A percentile compares a stretch with the other conserved stretches of the same genome.
phyloP scores from a whole-genome alignment of 257 asterid genomes.

The Jaltomata sinuosa region DNA sequence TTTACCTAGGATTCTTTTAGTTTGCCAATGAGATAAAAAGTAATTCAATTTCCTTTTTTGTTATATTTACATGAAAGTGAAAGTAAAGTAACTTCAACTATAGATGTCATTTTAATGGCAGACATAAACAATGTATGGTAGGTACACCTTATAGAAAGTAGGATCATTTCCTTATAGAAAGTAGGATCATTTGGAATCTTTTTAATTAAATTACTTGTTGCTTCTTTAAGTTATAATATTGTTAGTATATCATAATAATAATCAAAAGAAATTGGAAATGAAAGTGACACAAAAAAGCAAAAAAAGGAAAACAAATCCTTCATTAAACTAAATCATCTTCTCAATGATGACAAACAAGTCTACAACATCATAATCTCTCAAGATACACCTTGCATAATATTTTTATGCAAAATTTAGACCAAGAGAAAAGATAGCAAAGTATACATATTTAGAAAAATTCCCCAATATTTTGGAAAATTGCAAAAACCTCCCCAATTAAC shows the following conservation, averaged over 20 bases:
- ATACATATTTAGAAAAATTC: conserved; percentile 24
- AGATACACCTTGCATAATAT: conserved; percentile 39
- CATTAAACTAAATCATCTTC: conserved; percentile 40
- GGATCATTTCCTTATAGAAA: conserved; percentile 36
- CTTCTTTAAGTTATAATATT: conserved; percentile 22
- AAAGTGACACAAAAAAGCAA: conserved; percentile 23
- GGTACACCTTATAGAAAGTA: conserved; percentile 50
- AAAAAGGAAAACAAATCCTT: conserved; percentile 13
- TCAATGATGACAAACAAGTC: conserved; percentile 42
- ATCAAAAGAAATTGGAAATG: conserved; percentile 11
- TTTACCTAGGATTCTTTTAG: background rate
- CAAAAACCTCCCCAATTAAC: conserved; percentile 25
- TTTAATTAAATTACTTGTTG: conserved; percentile 21
- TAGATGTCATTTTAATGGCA: conserved; percentile 52
- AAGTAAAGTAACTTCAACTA: conserved; percentile 27
- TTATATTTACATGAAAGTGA: conserved; percentile 24
- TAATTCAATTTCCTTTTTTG: background rate
- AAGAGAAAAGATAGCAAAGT: conserved; percentile 9
- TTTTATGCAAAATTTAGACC: conserved; percentile 17
- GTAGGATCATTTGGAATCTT: conserved; percentile 47
- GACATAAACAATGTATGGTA: conserved; percentile 63
- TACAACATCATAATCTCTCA: conserved; percentile 50
- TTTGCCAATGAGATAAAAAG: background rate
- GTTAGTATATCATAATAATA: conserved; percentile 9
- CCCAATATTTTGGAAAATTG: conserved; percentile 45